phyloP scores from a whole-genome alignment of 192 early-diverging fungal species.

The Rhizoclosmatium globosum region DNA sequence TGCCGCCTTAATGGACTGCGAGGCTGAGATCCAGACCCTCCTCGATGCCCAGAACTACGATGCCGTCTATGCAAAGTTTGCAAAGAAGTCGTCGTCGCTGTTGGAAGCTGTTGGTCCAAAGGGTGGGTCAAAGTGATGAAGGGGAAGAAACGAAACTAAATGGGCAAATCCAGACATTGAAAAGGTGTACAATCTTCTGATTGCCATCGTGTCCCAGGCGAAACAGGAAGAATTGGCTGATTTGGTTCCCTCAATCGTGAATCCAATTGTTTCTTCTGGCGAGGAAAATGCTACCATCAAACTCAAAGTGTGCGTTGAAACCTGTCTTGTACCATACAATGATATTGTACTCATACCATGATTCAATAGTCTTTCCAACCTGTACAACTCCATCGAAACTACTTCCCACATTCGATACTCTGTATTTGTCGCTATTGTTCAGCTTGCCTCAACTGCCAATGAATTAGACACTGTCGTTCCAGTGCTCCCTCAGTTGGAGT shows the following conservation, averaged over 20 bases:
- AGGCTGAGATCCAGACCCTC: slow-evolving; percentile 60
- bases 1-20: slow-evolving; percentile 68
- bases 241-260: slow-evolving; percentile 54
- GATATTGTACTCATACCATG: background rate
- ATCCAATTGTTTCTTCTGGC: slow-evolving; percentile 56
- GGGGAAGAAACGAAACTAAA: background rate
- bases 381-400: slow-evolving; percentile 82
- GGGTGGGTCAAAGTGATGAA: background rate
- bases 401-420: slow-evolving; percentile 64
- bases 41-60: slow-evolving; percentile 66
- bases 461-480: slow-evolving; percentile 74
- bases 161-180: slow-evolving; percentile 61
- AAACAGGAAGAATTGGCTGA: slow-evolving; percentile 50
- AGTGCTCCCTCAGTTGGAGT: slow-evolving; percentile 68
- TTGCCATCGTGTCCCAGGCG: slow-evolving; percentile 66
- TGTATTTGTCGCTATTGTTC: slow-evolving; percentile 79
- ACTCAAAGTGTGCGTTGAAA: slow-evolving; percentile 64
- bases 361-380: slow-evolving; percentile 69
- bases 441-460: slow-evolving; percentile 73
- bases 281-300: slow-evolving; percentile 60
- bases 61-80: slow-evolving; percentile 64
- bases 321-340: background rate
- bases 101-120: slow-evolving; percentile 43
- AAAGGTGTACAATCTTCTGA: slow-evolving; percentile 72
- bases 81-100: slow-evolving; percentile 61